Conservation (phyloP, 805 yeast genomes). For the Sporopachydermia lactativora region DNA sequence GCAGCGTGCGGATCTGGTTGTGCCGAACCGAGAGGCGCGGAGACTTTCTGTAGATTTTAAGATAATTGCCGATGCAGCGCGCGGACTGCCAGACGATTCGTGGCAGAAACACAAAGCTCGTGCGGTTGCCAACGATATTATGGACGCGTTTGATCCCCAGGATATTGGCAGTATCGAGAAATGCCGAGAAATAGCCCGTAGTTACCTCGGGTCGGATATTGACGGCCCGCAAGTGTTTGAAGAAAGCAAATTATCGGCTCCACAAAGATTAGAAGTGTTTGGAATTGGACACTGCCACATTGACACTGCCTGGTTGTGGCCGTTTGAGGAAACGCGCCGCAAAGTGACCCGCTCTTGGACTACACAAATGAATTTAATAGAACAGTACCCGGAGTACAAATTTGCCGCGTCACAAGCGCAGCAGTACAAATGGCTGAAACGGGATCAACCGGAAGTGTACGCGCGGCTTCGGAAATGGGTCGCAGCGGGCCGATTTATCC, state of each 20-base stretch:
- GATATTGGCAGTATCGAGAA: slow-evolving; percentile 40
- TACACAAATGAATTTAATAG: slow-evolving; percentile 73
- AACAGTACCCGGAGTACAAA: slow-evolving; percentile 80
- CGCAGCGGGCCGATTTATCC: slow-evolving; percentile 61
- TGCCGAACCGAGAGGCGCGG: slow-evolving; percentile 72
- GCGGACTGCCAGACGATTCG: slow-evolving; percentile 60
- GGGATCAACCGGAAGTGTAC: slow-evolving; percentile 77
- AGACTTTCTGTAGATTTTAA: slow-evolving; percentile 69
- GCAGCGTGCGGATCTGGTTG: slow-evolving; percentile 58
- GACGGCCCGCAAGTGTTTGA: slow-evolving; percentile 55
- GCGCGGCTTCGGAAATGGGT: slow-evolving; percentile 45
- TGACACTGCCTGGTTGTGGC: slow-evolving; percentile 99
- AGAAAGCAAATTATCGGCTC: slow-evolving; percentile 21
- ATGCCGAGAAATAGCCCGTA: slow-evolving; percentile 54
- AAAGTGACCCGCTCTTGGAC: slow-evolving; percentile 94
- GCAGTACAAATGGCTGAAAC: slow-evolving; percentile 83
- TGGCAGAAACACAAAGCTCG: slow-evolving; percentile 82
- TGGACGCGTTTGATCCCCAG: slow-evolving; percentile 67
- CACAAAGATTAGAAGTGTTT: slow-evolving; percentile 41
- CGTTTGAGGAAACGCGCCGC: slow-evolving; percentile 92
- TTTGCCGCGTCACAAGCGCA: slow-evolving; percentile 96
- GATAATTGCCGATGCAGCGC: slow-evolving; percentile 82
- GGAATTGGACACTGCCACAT: slow-evolving; percentile 94
- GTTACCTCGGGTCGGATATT: slow-evolving; percentile 48
- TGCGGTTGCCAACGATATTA: slow-evolving; percentile 64